Conservation (phyloP, 2,329 filamentous ascomycete genomes). For the Monosporascus sp. region DNA sequence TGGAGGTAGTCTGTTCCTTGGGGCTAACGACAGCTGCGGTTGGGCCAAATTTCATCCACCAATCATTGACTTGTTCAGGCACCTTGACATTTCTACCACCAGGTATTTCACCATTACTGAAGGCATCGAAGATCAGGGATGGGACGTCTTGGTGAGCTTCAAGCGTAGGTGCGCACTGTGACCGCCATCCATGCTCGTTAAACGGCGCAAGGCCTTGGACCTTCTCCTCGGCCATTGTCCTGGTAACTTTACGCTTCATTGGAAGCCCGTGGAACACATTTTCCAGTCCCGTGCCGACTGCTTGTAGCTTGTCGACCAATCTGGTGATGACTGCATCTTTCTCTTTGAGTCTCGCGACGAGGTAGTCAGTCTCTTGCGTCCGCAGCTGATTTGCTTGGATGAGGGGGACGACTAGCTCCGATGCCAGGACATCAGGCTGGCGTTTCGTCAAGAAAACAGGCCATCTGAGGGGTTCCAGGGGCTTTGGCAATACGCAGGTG, state of each 20-base stretch:
- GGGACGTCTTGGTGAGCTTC: slow-evolving; percentile 25
- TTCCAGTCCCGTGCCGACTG: slow-evolving; percentile 45
- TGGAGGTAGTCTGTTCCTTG: slow-evolving; percentile 1
- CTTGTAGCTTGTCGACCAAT: slow-evolving; percentile 49
- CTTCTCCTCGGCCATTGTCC: slow-evolving; percentile 39
- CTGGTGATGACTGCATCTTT: slow-evolving; percentile 48
- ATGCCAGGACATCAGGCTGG: slow-evolving; percentile 36
- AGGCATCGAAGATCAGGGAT: slow-evolving; percentile 36
- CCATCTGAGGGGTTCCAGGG: slow-evolving; percentile 61
- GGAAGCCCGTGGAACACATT: slow-evolving; percentile 47
- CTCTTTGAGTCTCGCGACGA: slow-evolving; percentile 37
- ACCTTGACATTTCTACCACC: slow-evolving; percentile 24
- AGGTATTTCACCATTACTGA: slow-evolving; percentile 30
- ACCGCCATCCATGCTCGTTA: slow-evolving; percentile 33
- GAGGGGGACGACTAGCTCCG: slow-evolving; percentile 47
- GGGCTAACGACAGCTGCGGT: slow-evolving; percentile 21
- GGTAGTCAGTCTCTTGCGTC: slow-evolving; percentile 34
- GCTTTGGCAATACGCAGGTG: slow-evolving; percentile 55
- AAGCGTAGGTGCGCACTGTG: slow-evolving; percentile 16
- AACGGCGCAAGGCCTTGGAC: slow-evolving; percentile 49
- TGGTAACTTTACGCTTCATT: slow-evolving; percentile 40
- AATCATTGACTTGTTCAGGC: slow-evolving; percentile 35
- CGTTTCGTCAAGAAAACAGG: slow-evolving; percentile 49
- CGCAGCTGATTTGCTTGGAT: slow-evolving; percentile 40
- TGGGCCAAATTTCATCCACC: slow-evolving; percentile 41